phyloP scores from a whole-genome alignment of 2,329 filamentous ascomycete species.

The Colletotrichum tamarilloi region DNA sequence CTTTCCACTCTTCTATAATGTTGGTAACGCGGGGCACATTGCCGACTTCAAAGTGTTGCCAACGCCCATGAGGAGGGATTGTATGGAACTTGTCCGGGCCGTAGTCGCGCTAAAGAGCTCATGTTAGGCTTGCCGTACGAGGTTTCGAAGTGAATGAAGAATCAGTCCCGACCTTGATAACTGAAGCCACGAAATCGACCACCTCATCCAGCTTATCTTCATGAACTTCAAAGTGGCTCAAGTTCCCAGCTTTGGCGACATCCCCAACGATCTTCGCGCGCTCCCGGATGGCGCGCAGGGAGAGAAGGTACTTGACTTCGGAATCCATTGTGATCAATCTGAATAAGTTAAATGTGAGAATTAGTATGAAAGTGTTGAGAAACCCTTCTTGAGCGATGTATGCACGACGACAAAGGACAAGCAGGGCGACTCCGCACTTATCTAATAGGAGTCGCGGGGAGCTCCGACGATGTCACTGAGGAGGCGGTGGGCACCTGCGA shows the following conservation, averaged over 20 bases:
- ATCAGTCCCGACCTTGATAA: constrained; percentile 53
- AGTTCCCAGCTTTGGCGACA: constrained; percentile 49
- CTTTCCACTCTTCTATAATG: constrained; percentile 58
- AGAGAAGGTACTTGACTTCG: constrained; percentile 47
- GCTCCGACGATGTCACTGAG: background rate
- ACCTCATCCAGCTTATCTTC: constrained; percentile 49
- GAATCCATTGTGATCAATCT: constrained; percentile 9
- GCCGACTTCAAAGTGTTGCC: constrained; percentile 73
- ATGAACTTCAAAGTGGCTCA: constrained; percentile 56
- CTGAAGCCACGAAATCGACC: constrained; percentile 53
- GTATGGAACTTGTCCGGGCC: constrained; percentile 56
- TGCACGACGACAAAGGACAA: background rate
- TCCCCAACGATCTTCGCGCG: constrained; percentile 46
- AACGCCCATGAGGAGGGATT: constrained; percentile 68
- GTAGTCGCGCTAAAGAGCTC: constrained; percentile 56
- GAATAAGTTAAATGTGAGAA: background rate
- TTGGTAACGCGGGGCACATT: constrained; percentile 59
- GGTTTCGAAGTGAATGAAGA: background rate
- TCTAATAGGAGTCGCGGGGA: background rate
- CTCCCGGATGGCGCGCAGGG: constrained; percentile 50
- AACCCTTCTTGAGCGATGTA: background rate
- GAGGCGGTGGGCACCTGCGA: background rate
- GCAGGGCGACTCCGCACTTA: background rate
- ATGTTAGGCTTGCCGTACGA: background rate
- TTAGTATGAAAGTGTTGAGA: background rate